phyloP scores from a whole-genome alignment of 768 basidiomycete species.

The Pisolithus marmoratus region DNA sequence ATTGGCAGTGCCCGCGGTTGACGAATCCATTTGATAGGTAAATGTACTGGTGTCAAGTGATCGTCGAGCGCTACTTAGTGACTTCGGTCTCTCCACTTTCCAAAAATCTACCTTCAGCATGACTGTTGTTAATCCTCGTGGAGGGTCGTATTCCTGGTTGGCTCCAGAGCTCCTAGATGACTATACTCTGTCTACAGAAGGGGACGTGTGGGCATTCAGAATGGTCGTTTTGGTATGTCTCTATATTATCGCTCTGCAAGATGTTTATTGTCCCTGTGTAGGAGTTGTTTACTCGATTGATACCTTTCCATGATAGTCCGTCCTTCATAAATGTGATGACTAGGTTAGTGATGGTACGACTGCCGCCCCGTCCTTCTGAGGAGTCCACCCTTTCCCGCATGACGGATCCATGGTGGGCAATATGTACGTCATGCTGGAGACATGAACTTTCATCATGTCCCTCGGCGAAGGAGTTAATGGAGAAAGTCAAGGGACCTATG shows the following conservation, averaged over 20 bases:
- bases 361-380: not conserved
- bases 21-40: not conserved
- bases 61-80: not conserved
- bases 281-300: no score
- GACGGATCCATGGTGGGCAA: no score
- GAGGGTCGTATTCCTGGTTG: not conserved
- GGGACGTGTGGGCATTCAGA: no score
- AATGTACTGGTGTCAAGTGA: not conserved
- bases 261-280: no score
- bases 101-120: not conserved
- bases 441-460: no score
- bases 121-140: no score
- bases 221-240: not conserved
- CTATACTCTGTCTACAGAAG: no score
- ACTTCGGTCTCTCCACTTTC: not conserved
- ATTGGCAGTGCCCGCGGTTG: no score
- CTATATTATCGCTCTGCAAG: not conserved
- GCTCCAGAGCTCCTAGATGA: no score
- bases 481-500: no score
- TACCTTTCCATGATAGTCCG: not conserved
- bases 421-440: no score
- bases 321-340: not conserved
- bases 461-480: no score
- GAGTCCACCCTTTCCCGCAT: not conserved
- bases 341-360: not conserved